A percentile compares a stretch with the other conserved stretches of the same genome.
phyloP scores from a whole-genome alignment of 768 basidiomycete genomes.

The Termitomyces sp. region DNA sequence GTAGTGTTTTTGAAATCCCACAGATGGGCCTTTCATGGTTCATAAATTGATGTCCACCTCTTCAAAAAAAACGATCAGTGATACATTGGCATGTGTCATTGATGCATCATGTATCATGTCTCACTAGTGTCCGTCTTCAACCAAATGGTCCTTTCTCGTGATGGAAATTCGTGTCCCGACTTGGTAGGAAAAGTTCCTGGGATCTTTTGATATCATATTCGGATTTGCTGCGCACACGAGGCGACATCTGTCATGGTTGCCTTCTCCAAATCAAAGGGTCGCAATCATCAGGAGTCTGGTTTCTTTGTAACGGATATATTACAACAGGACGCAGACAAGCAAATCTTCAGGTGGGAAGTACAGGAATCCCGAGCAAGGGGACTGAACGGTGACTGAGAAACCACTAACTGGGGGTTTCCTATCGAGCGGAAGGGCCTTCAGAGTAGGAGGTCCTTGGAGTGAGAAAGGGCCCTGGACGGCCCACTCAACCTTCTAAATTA shows the following conservation, averaged over 20 bases:
- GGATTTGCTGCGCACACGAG: not conserved
- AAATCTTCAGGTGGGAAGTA: not conserved
- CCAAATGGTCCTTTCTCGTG: not conserved
- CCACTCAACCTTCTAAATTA: not conserved
- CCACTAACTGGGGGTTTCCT: not conserved
- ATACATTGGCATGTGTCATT: not conserved
- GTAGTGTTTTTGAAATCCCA: not conserved
- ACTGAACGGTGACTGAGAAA: not conserved
- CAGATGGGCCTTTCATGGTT: not conserved
- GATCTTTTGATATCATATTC: not conserved
- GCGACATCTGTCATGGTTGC: not conserved
- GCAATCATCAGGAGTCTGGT: not conserved
- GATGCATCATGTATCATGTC: too few species aligned
- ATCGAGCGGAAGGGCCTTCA: not conserved
- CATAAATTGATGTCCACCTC: not conserved
- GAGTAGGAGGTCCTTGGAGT: not conserved
- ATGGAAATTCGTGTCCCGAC: not conserved
- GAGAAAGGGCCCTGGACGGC: too few species aligned
- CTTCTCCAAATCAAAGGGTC: not conserved
- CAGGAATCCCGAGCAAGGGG: not conserved
- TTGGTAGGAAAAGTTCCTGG: not conserved
- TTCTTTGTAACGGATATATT: not conserved
- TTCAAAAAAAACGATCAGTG: not conserved
- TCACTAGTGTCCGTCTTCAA: not conserved
- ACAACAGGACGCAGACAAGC: not conserved